Conservation (phyloP, 495 filamentous ascomycete species). For the Aspergillus panamensis region DNA sequence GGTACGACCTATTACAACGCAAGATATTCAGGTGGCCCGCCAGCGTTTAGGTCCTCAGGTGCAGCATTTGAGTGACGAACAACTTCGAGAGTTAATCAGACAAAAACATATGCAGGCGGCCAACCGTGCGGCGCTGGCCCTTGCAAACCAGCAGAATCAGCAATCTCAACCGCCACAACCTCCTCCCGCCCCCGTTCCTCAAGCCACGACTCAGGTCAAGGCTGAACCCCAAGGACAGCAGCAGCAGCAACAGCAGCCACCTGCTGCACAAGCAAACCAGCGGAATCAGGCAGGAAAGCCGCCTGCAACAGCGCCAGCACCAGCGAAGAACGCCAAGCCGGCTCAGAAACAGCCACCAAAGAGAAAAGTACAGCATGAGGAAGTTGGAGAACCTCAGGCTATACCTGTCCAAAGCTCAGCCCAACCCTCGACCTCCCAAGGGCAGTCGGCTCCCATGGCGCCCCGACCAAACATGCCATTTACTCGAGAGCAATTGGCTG, state of each 20-base stretch:
- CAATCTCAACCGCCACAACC: constrained; percentile 36
- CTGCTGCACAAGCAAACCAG: constrained; percentile 5
- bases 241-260: constrained; percentile 11
- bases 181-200: constrained; percentile 29
- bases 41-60: constrained; percentile 38
- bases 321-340: constrained; percentile 29
- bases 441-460: constrained; percentile 30
- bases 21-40: constrained; percentile 47
- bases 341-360: constrained; percentile 37
- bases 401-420: constrained; percentile 33
- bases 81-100: constrained; percentile 45
- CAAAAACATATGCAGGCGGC: constrained; percentile 37
- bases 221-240: constrained; percentile 20
- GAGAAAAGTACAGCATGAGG: constrained; percentile 63
- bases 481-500: constrained; percentile 51
- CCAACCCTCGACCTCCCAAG: constrained; percentile 29
- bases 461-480: constrained; percentile 34
- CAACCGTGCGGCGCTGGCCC: constrained; percentile 28
- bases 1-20: constrained; percentile 37
- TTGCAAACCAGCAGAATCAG: constrained; percentile 33
- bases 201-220: constrained; percentile 25
- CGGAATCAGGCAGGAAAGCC: constrained; percentile 23
- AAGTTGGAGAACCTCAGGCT: constrained; percentile 54
- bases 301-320: constrained; percentile 16
- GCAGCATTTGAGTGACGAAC: constrained; percentile 49